A percentile compares a stretch with the other conserved stretches of the same genome.
phyloP scores from a whole-genome alignment of 1,284 basidiomycete genomes.

The Takashimella tepidaria region DNA sequence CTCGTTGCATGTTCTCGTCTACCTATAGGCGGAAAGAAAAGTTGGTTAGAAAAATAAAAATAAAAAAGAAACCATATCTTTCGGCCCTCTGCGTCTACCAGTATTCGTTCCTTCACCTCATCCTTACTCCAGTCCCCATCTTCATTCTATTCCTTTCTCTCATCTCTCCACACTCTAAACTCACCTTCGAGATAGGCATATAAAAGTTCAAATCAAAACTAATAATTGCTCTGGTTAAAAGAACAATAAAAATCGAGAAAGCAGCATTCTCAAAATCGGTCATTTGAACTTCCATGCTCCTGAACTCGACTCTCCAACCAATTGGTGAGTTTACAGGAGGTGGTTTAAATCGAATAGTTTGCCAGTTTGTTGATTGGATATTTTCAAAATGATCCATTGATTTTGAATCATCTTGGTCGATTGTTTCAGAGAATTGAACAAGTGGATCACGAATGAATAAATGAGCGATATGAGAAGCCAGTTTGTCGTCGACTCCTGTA shows the following conservation, averaged over 20 bases:
- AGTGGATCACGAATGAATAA: slow-evolving; percentile 97
- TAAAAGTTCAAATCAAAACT: slow-evolving; percentile 91
- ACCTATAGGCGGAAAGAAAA: slow-evolving; percentile 72
- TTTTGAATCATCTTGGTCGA: slow-evolving; percentile 80
- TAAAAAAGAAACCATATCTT: too few species aligned
- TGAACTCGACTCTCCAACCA: slow-evolving; percentile 98
- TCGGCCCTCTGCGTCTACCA: too few species aligned
- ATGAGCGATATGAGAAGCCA: slow-evolving; percentile 90
- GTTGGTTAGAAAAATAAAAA: too few species aligned
- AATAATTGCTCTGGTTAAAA: slow-evolving; percentile 89
- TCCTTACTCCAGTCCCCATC: too few species aligned
- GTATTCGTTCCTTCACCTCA: too few species aligned
- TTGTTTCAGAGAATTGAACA: slow-evolving; percentile 89
- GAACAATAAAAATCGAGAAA: slow-evolving; percentile 87
- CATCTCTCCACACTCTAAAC: slow-evolving; percentile 12
- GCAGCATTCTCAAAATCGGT: slow-evolving; percentile 99
- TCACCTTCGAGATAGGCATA: slow-evolving; percentile 89
- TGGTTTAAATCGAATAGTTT: slow-evolving; percentile 97
- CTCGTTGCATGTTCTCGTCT: slow-evolving; percentile 91
- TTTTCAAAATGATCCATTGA: slow-evolving; percentile 99
- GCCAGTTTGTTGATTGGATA: slow-evolving; percentile 99
- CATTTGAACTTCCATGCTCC: slow-evolving; percentile 97
- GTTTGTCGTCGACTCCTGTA: slow-evolving; percentile 75
- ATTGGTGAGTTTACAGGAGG: slow-evolving; percentile 86
- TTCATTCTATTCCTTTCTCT: too few species aligned